A percentile compares a stretch with the other conserved stretches of the same genome.
Conservation (phyloP, 73 alveolate species). For the Effrenium voratum region DNA sequence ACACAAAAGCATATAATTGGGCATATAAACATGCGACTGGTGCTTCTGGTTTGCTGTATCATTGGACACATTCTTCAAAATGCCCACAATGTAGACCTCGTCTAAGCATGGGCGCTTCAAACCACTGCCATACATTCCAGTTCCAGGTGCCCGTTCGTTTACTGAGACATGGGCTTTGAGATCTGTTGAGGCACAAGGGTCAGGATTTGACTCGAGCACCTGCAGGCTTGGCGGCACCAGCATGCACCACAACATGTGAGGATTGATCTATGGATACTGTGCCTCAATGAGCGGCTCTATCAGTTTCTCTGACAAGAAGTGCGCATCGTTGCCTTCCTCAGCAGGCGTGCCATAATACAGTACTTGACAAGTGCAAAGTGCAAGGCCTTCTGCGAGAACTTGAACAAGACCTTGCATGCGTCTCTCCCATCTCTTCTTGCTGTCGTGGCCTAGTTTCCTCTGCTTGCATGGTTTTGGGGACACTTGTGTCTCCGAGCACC, state of each 20-base stretch:
- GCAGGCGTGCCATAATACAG: not conserved
- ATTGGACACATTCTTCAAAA: conserved; percentile 77
- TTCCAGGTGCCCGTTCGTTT: too few species aligned
- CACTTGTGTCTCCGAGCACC: not conserved
- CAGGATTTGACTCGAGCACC: conserved; percentile 34
- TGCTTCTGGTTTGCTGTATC: conserved; percentile 82
- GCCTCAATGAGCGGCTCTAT: conserved; percentile 88
- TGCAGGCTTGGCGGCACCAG: not conserved
- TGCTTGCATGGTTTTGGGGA: not conserved
- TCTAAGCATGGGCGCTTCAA: not conserved
- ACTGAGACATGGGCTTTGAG: too few species aligned
- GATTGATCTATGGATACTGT: too few species aligned
- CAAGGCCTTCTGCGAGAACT: conserved; percentile 60
- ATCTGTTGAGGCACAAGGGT: conserved; percentile 11
- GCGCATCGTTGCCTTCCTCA: conserved; percentile 92
- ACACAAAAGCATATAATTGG: too few species aligned
- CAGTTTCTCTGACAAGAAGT: conserved; percentile 94
- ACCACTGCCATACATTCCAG: too few species aligned
- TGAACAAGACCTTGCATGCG: conserved; percentile 72
- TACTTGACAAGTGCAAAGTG: not conserved
- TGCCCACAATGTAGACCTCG: conserved; percentile 75
- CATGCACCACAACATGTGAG: not conserved
- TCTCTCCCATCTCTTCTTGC: not conserved
- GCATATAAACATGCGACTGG: too few species aligned
- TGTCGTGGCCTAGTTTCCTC: too few species aligned